Conservation (phyloP, 1,284 basidiomycete genomes). For the Naganishia liquefaciens region DNA sequence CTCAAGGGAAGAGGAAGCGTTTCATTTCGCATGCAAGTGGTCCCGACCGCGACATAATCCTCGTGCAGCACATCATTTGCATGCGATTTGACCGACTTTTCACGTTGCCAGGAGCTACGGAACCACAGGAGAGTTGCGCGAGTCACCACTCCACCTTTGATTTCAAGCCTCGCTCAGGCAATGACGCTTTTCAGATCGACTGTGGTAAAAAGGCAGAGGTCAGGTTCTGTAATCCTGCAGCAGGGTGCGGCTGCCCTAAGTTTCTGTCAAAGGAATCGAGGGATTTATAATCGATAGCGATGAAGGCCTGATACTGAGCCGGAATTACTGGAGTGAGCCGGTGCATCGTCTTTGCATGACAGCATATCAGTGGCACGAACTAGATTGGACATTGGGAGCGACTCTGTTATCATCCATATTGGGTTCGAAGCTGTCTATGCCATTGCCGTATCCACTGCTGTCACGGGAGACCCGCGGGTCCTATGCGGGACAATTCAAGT, state of each 20-base stretch:
- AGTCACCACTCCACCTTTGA: not conserved
- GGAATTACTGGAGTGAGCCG: no score
- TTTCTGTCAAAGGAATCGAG: slow-evolving; percentile 4
- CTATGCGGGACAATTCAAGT: not conserved
- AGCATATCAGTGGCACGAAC: no score
- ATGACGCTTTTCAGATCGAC: slow-evolving; percentile 9
- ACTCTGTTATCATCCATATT: no score
- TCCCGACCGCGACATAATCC: not conserved
- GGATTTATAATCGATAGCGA: slow-evolving; percentile 12
- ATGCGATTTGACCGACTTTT: slow-evolving; percentile 8
- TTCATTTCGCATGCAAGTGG: no score
- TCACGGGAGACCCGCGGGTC: not conserved
- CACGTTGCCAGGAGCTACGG: slow-evolving; percentile 3
- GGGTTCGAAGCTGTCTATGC: not conserved
- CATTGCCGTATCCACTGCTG: not conserved
- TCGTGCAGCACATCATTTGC: slow-evolving; percentile 14
- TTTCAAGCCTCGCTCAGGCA: not conserved
- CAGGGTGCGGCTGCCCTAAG: slow-evolving; percentile 1
- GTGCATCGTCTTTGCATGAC: not conserved
- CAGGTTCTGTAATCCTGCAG: slow-evolving; percentile 13
- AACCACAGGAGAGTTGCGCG: not conserved
- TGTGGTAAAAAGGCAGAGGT: slow-evolving; percentile 6
- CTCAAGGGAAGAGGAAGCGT: no score
- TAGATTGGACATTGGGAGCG: no score
- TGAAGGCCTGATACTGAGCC: not conserved